Evolutionary conservation across 495 filamentous ascomycete genomes (phyloP).

Genomic region (Podospora sp.): DNA sequence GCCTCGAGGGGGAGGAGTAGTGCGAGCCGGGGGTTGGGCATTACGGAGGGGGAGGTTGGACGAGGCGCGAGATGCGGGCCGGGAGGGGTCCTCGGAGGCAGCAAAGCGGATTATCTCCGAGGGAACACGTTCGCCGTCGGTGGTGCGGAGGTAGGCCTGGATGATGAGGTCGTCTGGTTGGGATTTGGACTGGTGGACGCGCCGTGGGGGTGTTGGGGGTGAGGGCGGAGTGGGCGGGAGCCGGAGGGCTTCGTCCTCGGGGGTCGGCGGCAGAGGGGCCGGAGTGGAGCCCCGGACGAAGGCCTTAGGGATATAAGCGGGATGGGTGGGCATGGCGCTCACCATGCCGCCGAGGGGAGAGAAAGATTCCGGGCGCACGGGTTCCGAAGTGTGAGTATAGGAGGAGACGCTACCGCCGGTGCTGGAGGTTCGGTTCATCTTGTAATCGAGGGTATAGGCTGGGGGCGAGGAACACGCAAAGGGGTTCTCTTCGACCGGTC

Average conservation of each 20-base stretch:
- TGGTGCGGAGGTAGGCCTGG: constrained; percentile 17
- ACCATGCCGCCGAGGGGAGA: constrained; percentile 25
- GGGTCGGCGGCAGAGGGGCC: constrained; percentile 25
- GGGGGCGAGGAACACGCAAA: constrained; percentile 16
- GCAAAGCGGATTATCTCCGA: constrained; percentile 7
- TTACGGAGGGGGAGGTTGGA: neutral
- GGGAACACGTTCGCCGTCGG: constrained; percentile 20
- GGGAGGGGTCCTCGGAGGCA: neutral
- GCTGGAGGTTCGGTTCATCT: constrained; percentile 30
- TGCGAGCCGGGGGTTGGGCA: constrained; percentile 11
- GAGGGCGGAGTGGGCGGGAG: neutral
- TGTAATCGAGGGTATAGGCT: constrained; percentile 39
- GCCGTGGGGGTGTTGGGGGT: neutral
- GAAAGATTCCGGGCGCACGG: constrained; percentile 19
- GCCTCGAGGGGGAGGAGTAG: neutral
- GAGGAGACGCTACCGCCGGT: constrained; percentile 35
- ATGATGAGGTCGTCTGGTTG: constrained; percentile 15
- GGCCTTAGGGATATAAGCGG: constrained; percentile 49
- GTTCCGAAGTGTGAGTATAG: constrained; percentile 29
- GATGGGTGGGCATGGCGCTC: constrained; percentile 48
- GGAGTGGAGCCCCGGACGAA: constrained; percentile 37
- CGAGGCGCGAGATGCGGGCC: neutral
- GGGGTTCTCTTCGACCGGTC: constrained; percentile 13
- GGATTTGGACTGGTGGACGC: constrained; percentile 7
- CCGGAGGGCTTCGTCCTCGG: constrained; percentile 19